A percentile compares a stretch with the other conserved stretches of the same genome.
These are phyloP conservation scores for Neoboletus brunneissimus DNA, from an alignment of 768 basidiomycete genomes.

Conservation along the genomic window DNA sequence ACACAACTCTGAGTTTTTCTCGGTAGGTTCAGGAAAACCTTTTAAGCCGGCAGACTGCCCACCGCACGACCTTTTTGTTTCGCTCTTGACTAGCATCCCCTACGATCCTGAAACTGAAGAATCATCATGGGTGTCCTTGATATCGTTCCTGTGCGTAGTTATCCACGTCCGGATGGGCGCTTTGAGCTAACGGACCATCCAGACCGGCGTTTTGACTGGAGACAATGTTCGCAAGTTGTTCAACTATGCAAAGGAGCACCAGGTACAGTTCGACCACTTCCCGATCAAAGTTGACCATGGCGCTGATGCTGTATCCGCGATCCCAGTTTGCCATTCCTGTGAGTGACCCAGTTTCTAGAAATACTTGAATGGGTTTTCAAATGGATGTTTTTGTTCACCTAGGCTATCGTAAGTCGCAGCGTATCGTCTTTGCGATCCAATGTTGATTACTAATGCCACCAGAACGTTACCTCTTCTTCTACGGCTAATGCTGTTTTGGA, in stretches of 20 bases:
- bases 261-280: slow-evolving; percentile 47
- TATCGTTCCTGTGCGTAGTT: slow-evolving; percentile 71
- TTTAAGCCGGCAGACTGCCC: slow-evolving; percentile 3
- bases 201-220: slow-evolving; percentile 96
- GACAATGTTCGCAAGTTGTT: slow-evolving; percentile 94
- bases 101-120: slow-evolving; percentile 6
- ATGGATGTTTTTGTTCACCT: slow-evolving; percentile 1
- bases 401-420: slow-evolving; percentile 72
- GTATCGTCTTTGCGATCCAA: neutral
- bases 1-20: neutral
- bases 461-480: slow-evolving; percentile 98
- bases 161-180: neutral
- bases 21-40: slow-evolving; percentile 10
- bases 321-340: slow-evolving; percentile 80
- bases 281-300: neutral
- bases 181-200: slow-evolving; percentile 6
- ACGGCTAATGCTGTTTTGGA: slow-evolving; percentile 93
- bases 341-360: slow-evolving; percentile 34
- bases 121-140: slow-evolving; percentile 74
- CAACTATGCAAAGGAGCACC: slow-evolving; percentile 85
- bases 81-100: slow-evolving; percentile 7
- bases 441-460: neutral
- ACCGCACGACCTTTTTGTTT: neutral
- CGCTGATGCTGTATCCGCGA: slow-evolving; percentile 12
- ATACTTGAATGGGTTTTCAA: neutral